Percentiles rank a stretch among this genome's conserved stretches.
phyloP scores from a whole-genome alignment of 2,329 filamentous ascomycete genomes.

The Pochonia chlamydosporia region DNA sequence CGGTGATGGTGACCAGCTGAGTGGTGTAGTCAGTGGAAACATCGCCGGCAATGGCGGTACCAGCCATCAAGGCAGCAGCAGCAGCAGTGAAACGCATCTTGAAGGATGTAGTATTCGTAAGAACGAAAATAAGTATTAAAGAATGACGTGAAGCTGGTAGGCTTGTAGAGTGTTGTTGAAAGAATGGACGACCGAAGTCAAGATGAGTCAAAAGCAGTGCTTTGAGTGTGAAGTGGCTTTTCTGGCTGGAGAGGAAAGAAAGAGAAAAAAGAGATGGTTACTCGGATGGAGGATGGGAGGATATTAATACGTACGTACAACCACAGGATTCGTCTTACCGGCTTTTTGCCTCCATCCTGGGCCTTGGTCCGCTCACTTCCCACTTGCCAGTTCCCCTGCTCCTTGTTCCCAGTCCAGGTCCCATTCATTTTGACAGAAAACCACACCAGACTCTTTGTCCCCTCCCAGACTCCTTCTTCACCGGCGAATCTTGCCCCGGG shows the following conservation, averaged over 20 bases:
- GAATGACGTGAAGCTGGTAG: constrained; percentile 27
- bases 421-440: too few species aligned
- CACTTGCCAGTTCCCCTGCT: constrained; percentile 3
- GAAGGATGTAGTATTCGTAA: constrained; percentile 31
- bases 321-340: neutral
- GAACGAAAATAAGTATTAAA: constrained; percentile 24
- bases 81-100: constrained; percentile 59
- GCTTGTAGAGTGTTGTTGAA: constrained; percentile 30
- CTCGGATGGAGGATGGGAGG: constrained; percentile 28
- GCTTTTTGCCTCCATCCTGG: neutral
- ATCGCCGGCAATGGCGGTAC: constrained; percentile 17
- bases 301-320: constrained; percentile 39
- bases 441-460: neutral
- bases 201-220: constrained; percentile 35
- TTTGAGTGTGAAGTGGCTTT: constrained; percentile 31
- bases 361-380: neutral
- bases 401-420: neutral
- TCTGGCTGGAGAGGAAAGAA: constrained; percentile 34
- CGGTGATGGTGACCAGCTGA: constrained; percentile 55
- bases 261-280: constrained; percentile 17
- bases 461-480: neutral
- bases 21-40: constrained; percentile 50
- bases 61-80: constrained; percentile 13
- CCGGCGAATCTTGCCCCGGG: constrained; percentile 11
- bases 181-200: constrained; percentile 57